Base-by-base conservation (phyloP, 1,284 basidiomycete species). In the Psilocybe mexicana region DNA sequence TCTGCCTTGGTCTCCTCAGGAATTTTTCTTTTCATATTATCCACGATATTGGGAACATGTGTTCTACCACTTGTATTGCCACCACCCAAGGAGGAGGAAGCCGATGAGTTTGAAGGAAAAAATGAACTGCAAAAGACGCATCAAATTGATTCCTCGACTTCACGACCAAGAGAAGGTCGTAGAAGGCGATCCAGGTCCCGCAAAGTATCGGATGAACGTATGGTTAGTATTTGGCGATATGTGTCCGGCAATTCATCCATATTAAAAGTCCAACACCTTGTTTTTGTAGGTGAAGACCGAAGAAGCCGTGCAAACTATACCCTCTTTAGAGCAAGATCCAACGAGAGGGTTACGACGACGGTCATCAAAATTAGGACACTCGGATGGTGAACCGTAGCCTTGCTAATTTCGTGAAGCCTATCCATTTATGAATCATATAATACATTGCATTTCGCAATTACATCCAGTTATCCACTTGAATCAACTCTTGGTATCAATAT, bases 21-120 rank as follows among this genome's bases (percentile, higher is more conserved):
- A 25, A 64, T 76, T 0, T 89, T 88, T 73, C 72, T 85, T 59
- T 66, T 75, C 48, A 77, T 85, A 55, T 69, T 81, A n/a, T 78
- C 79, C 52, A 60, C 77, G 4, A 74, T 81, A 11, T 68, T 86
- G 36, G 80, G 76, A 1, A 76, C 76, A 6, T 89, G 82, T 64
- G 74, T 84, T 48, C 69, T 86, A 5, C 82, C 84, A 11, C 72
- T 74, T 2, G 69, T 82, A 42, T 68, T 79, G 30, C 72, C 64
- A 33, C 54, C 56, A 54, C 56, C 51, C 35, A 28, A 61, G 45
- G 33, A 54, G 42, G 63, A 54, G 42, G 63, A 67, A 10, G 40
- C 46, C 7, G 61, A 53, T 26, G 56, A 64, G 12, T 14, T 24
- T 10, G 60, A 62, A 40, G 40, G 30, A 24, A 54, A 57, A 48